A percentile compares a stretch with the other conserved stretches of the same genome.
phyloP scores from a whole-genome alignment of 495 filamentous ascomycete species.

The Xylaria cubensis region DNA sequence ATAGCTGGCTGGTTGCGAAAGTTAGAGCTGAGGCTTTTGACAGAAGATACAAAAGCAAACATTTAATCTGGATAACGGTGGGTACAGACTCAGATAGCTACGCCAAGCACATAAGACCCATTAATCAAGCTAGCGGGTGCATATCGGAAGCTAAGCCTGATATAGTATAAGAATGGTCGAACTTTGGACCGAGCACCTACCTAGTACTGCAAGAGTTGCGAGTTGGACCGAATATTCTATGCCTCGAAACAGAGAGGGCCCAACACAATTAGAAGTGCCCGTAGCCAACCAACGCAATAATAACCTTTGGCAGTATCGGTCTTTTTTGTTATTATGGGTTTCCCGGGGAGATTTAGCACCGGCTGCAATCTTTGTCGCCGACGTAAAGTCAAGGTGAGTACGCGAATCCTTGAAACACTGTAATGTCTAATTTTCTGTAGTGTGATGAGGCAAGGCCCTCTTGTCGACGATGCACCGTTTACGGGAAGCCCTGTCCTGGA shows the following conservation, averaged over 20 bases:
- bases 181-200: neutral
- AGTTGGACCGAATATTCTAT: neutral
- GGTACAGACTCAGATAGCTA: no score
- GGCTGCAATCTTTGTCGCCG: neutral
- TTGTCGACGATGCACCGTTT: neutral
- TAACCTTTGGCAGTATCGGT: neutral
- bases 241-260: neutral
- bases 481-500: neutral
- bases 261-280: neutral
- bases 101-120: no score
- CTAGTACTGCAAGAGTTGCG: neutral
- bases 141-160: neutral
- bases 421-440: neutral
- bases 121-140: neutral
- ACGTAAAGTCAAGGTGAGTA: conserved; percentile 2
- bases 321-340: neutral
- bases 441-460: neutral
- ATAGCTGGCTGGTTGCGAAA: no score
- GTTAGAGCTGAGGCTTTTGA: no score
- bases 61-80: no score
- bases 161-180: neutral
- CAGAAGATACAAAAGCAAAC: no score
- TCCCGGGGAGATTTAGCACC: neutral
- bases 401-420: neutral
- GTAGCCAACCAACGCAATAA: neutral